Evolutionary conservation across 2,329 filamentous ascomycete genomes (phyloP).

Genomic region (Chalaropsis thielavioides): DNA sequence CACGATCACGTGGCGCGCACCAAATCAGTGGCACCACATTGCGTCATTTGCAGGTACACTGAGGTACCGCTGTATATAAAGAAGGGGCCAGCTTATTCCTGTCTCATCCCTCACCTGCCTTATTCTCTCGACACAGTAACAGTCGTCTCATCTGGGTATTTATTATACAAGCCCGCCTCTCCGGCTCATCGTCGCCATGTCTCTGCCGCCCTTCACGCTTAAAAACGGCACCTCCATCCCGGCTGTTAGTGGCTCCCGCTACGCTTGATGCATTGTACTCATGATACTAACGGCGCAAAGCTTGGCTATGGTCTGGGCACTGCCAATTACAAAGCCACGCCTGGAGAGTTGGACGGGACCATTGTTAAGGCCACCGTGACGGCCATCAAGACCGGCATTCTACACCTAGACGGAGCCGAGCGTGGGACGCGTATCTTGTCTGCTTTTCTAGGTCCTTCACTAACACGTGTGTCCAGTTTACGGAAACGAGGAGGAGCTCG

Average conservation of each 20-base stretch:
- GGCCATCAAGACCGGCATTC: conserved; percentile 55
- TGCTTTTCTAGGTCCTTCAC: neutral
- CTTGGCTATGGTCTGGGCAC: conserved; percentile 61
- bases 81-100: neutral
- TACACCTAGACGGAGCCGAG: conserved; percentile 63
- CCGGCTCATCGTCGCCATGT: neutral
- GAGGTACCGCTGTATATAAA: neutral
- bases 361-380: conserved; percentile 37
- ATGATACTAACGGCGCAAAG: conserved; percentile 27
- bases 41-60: neutral
- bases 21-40: neutral
- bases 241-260: conserved; percentile 35
- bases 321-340: conserved; percentile 42
- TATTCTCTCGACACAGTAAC: too few species aligned
- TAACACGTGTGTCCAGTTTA: conserved; percentile 32
- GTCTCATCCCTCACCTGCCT: neutral
- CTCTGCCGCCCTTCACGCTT: conserved; percentile 39
- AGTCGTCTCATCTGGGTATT: too few species aligned
- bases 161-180: too few species aligned
- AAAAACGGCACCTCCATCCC: conserved; percentile 63
- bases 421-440: conserved; percentile 27
- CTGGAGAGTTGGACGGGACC: conserved; percentile 37
- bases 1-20: neutral
- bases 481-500: conserved; percentile 54
- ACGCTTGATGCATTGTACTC: neutral